Evolutionary conservation across 139 green algal genomes (phyloP).

Genomic region (Chlamydomonas applanata): DNA sequence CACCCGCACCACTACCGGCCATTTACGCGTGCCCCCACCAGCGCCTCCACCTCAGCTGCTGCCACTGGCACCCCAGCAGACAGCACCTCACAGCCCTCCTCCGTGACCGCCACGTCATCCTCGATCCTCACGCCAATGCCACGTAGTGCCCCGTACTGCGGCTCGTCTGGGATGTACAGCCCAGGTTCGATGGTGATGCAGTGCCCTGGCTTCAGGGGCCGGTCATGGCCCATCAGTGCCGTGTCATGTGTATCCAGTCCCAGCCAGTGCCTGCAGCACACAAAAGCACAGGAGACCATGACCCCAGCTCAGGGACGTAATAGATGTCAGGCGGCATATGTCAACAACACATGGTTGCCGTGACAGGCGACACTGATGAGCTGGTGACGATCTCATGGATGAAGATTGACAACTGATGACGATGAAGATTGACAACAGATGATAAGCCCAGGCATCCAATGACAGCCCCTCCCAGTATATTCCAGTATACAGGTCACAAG

Average conservation of each 20-base stretch:
- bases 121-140: conserved; percentile 77
- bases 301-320: no score
- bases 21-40: not conserved
- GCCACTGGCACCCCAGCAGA: not conserved
- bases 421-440: no score
- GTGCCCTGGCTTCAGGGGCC: conserved; percentile 41
- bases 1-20: no score
- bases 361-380: no score
- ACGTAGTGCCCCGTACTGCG: conserved; percentile 43
- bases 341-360: no score
- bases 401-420: no score
- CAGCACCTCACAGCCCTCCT: conserved; percentile 19
- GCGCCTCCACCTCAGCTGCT: not conserved
- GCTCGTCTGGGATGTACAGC: conserved; percentile 78
- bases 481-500: no score
- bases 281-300: not conserved
- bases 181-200: conserved; percentile 84
- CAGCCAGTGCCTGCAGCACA: conserved; percentile 76
- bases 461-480: no score
- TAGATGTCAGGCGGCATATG: no score
- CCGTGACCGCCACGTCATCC: conserved; percentile 73
- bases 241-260: conserved; percentile 85
- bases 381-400: no score
- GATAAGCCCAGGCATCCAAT: no score
- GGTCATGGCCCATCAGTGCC: conserved; percentile 52